These are phyloP conservation scores for Termitomyces sp. DNA, from an alignment of 768 basidiomycete species.

Conservation along the genomic window DNA sequence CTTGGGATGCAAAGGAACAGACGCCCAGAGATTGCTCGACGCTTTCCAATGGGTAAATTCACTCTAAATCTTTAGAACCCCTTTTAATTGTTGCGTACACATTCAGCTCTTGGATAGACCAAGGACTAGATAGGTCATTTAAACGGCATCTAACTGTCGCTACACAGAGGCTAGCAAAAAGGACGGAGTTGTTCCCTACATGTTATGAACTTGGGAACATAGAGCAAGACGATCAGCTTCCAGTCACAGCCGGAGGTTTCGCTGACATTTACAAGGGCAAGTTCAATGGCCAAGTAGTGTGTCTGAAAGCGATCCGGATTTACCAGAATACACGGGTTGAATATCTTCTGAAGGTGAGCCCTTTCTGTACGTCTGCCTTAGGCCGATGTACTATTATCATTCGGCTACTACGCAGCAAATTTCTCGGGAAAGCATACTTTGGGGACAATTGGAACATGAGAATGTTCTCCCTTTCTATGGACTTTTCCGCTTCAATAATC, in stretches of 20 bases:
- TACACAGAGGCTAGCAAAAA: background rate
- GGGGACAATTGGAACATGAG: background rate
- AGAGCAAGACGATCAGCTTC: background rate
- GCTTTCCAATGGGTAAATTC: background rate
- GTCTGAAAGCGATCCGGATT: background rate
- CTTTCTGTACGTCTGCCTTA: background rate
- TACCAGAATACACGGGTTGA: background rate
- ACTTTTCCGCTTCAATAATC: background rate
- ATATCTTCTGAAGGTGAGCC: background rate
- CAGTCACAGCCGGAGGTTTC: background rate
- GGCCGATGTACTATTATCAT: background rate
- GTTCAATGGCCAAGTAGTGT: background rate
- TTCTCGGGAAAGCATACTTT: background rate
- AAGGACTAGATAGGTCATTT: background rate
- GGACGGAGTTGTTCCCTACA: background rate
- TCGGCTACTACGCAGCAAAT: background rate
- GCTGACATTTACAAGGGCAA: background rate
- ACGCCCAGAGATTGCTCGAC: background rate
- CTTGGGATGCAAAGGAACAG: background rate
- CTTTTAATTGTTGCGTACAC: background rate
- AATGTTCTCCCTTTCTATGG: background rate
- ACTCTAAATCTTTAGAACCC: background rate
- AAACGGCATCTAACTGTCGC: background rate
- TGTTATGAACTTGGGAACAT: background rate
- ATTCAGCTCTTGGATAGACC: background rate